Percentiles rank a stretch among this genome's conserved stretches.
Evolutionary conservation across 2,329 filamentous ascomycete genomes (phyloP).

Genomic region (Pseudogymnoascus sp.): DNA sequence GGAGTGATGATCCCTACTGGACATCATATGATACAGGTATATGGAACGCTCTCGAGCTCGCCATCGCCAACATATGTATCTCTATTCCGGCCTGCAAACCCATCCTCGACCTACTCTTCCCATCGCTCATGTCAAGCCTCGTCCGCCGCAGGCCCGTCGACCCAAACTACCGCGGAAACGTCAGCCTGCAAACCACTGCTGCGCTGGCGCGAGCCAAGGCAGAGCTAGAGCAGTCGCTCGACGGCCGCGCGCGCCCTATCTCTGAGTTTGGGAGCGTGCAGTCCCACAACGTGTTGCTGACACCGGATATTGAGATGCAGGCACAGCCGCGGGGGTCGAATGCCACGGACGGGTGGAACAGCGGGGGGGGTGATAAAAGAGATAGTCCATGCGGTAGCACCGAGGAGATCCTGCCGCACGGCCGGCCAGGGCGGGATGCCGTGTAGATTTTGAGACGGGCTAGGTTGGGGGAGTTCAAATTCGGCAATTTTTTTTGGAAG

Average conservation of each 20-base stretch:
- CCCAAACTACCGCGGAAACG: neutral
- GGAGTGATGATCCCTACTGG: neutral
- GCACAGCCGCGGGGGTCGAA: neutral
- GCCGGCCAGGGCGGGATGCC: neutral
- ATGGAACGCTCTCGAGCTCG: neutral
- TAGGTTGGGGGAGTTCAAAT: neutral
- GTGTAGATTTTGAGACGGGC: neutral
- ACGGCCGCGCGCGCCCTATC: neutral
- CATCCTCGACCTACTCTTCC: neutral
- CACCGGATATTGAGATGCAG: neutral
- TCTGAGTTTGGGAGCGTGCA: conserved; percentile 1
- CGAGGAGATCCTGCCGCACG: neutral
- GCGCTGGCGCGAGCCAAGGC: neutral
- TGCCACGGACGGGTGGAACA: neutral
- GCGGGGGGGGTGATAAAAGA: neutral
- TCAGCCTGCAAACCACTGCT: neutral
- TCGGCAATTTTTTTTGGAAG: neutral
- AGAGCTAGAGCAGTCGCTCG: neutral
- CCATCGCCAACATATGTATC: neutral
- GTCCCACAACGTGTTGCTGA: neutral
- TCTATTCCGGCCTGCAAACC: neutral
- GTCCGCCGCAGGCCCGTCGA: neutral
- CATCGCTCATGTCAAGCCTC: neutral
- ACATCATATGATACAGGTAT: neutral
- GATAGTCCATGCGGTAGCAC: neutral